Base-by-base conservation (phyloP, 2,329 filamentous ascomycete species). In the Xylariomycetidae sp. region DNA sequence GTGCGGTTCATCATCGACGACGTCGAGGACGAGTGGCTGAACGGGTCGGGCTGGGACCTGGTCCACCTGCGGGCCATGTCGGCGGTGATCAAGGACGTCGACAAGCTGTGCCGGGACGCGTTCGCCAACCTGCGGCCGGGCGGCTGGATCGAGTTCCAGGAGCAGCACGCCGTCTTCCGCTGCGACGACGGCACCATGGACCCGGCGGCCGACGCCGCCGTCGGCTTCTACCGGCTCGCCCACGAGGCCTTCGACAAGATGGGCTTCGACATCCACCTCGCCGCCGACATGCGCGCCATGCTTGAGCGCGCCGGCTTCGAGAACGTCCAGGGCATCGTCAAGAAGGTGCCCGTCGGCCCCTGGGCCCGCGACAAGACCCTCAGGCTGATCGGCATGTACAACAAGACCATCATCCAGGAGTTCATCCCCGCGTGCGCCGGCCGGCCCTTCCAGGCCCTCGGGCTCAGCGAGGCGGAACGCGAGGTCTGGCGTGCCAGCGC, bases 1-100 rank as follows among this genome's bases (percentile, higher is more conserved):
- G 57, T 72, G 16, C 59, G 59, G 16, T 75, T 74, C 51, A 50
- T 72, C 30, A 58, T 77, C n/a, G 72, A 75, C 41, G 72, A 77
- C 44, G 60, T 68, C 7, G 66, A 73, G 44, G 61, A 69, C 35
- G 56, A 65, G 8, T 77, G 72, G 72, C 31, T 34, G 12, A 36
- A 46, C 4, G 69, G 66, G 41, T 51, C 59, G 3, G 53, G 68
- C 41, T 74, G 72, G 48, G 69, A 74, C 50, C 64, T 66, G 37
- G 64, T 81, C 2, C 67, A 66, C 63, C 71, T 66, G 47, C 66
- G 58, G 46, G 68, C 49, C 48, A 70, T 61, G 63, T 74, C 64
- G 46, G 63, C 43, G 16, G 64, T 69, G 18, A 64, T 83, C 25
- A 58, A 63, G n/a, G 63, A 81, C 45, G 48, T 75, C 14, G 52